Evolutionary conservation across 2,329 filamentous ascomycete genomes (phyloP), one percentile per base, ranked within the genome.

Genomic region (Grosmannia serpens): DNA sequence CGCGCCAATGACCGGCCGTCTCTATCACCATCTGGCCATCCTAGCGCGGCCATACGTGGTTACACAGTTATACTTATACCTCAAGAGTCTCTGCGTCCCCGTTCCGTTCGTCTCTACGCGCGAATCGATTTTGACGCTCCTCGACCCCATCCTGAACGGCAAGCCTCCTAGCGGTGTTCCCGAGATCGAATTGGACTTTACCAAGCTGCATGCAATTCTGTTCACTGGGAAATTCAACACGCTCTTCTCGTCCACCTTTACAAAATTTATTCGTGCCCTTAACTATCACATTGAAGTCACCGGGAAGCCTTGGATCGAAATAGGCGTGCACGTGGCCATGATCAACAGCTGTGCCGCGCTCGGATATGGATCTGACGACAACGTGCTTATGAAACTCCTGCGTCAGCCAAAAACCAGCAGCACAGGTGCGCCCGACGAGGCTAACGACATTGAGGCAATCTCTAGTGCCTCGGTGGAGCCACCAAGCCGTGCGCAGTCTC

Each of bases 11-110:
- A 84, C 87, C 0, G 92, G 92, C 0, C 78, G 91, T 0, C 76
- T 97, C 0, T 94, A 96, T 60, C 91, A 97, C 64, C 91, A 96
- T 66, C 74, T 96, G 0, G 92, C 91, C 0, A 91, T 92, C 29
- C 70, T 92, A 0, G 86, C 88, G 0, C 73, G 87, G 0, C 86
- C 87, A 0, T 85, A 88, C 60, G 80, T 80, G 0, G 70, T 90
- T 0, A 82, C 86, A 58, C 88, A 92, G 67, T 70, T 91, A 0
- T 90, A 82, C 65, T 88, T 83, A 60, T 92, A 91, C 63, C 73
- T 78, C 0, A 89, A 89, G 61, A 84, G 84, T 0, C 75, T 92
- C 0, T 88, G 83, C 31, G 87, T 88, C 0, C 75, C 81, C 0
- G 77, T 83, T 2, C 84, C 85, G 0, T 92, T 92, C 60, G 68